Evolutionary conservation across 768 basidiomycete species (phyloP).

Genomic region (Xerocomus potaroensis): DNA sequence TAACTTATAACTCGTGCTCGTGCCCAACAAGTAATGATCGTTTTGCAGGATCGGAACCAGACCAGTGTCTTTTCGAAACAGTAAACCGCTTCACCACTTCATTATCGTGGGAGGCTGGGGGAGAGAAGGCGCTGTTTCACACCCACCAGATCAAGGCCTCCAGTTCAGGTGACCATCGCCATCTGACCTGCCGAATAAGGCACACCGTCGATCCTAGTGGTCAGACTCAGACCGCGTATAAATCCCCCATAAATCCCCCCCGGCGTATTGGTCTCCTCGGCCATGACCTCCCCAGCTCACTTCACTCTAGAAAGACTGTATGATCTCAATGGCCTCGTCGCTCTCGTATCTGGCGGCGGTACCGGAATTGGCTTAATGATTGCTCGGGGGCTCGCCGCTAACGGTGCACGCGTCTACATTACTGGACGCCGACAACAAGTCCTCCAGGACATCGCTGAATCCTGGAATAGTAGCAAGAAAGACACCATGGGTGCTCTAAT

Average conservation of each 20-base stretch:
- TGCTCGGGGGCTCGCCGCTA: constrained; percentile 65
- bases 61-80: no score
- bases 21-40: no score
- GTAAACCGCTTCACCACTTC: no score
- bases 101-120: background rate
- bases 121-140: background rate
- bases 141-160: no score
- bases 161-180: no score
- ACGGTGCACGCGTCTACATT: constrained; percentile 80
- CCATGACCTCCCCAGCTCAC: constrained; percentile 22
- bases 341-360: constrained; percentile 46
- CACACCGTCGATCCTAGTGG: background rate
- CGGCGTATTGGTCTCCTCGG: background rate
- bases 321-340: constrained; percentile 55
- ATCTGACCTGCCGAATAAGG: background rate
- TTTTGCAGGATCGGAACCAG: no score
- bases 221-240: background rate
- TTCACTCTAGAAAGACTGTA: constrained; percentile 33
- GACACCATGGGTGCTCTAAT: constrained; percentile 46
- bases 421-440: constrained; percentile 65
- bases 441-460: constrained; percentile 51
- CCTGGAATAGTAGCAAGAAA: constrained; percentile 39
- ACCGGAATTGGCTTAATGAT: constrained; percentile 63
- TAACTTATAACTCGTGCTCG: no score
- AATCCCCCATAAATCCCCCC: background rate